Conservation (phyloP, 306 rosid species). For the Vicia sativa region DNA sequence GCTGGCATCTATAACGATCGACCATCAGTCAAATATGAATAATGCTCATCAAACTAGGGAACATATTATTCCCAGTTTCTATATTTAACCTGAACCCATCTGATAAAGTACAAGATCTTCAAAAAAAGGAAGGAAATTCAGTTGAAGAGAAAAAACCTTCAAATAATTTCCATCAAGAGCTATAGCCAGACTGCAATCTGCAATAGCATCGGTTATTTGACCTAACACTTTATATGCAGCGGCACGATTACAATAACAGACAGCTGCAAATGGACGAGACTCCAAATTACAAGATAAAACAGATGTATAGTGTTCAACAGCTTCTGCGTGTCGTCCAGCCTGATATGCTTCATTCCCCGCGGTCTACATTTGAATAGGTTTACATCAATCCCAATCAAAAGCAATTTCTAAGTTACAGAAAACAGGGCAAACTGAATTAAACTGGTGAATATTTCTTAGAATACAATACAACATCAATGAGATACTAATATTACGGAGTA, state of each 20-base stretch:
- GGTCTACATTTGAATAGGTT: slow-evolving; percentile 54
- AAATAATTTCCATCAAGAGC: slow-evolving; percentile 91
- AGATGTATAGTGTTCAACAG: slow-evolving; percentile 81
- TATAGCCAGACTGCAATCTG: slow-evolving; percentile 94
- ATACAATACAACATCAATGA: background rate
- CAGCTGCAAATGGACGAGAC: slow-evolving; percentile 86
- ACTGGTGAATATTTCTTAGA: background rate
- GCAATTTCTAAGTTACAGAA: slow-evolving; percentile 22
- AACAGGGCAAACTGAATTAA: slow-evolving; percentile 17
- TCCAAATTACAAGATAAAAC: slow-evolving; percentile 83
- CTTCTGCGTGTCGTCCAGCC: slow-evolving; percentile 76
- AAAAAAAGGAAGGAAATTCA: background rate
- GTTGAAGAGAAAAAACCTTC: slow-evolving; percentile 64
- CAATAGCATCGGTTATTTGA: slow-evolving; percentile 87
- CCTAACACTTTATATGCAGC: slow-evolving; percentile 92
- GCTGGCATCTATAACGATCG: slow-evolving; percentile 10
- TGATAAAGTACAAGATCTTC: slow-evolving; percentile 12
- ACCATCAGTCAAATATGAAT: slow-evolving; percentile 12
- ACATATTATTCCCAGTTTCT: slow-evolving; percentile 7
- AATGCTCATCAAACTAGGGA: slow-evolving; percentile 24
- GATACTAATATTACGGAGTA: slow-evolving; percentile 3
- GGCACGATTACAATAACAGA: slow-evolving; percentile 97
- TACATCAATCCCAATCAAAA: slow-evolving; percentile 28
- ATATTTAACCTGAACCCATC: slow-evolving; percentile 18
- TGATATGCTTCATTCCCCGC: slow-evolving; percentile 99